A percentile compares a stretch with the other conserved stretches of the same genome.
phyloP scores from a whole-genome alignment of 768 basidiomycete species.

The Hysterangium stoloniferum region DNA sequence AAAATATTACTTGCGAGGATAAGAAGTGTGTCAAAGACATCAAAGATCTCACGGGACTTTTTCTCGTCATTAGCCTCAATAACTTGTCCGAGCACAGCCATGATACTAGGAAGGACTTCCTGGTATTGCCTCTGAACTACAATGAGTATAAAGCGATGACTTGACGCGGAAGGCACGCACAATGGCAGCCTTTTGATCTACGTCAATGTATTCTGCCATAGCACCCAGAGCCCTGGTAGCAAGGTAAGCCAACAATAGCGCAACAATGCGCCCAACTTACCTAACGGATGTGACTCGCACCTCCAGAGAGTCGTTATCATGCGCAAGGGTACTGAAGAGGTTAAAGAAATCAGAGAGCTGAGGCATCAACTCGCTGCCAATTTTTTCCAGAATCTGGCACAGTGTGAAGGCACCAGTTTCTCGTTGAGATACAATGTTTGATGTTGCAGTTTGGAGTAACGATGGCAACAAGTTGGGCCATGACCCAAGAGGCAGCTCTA shows the following conservation, averaged over 20 bases:
- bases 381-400: conserved; percentile 84
- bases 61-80: conserved; percentile 74
- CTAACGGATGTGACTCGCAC: conserved; percentile 86
- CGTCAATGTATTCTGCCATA: conserved; percentile 86
- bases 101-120: conserved; percentile 76
- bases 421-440: conserved; percentile 63
- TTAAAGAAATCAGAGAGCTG: conserved; percentile 69
- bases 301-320: conserved; percentile 80
- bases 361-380: conserved; percentile 83
- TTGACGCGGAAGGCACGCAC: conserved; percentile 36
- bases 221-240: conserved; percentile 69
- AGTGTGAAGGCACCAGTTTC: conserved; percentile 90
- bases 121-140: conserved; percentile 72
- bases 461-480: conserved; percentile 90
- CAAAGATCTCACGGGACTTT: conserved; percentile 83
- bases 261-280: conserved; percentile 30
- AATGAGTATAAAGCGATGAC: conserved; percentile 3
- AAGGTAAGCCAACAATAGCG: conserved; percentile 7
- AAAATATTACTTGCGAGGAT: conserved; percentile 57
- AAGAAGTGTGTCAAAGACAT: conserved; percentile 91
- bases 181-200: conserved; percentile 80
- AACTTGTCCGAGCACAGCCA: conserved; percentile 78
- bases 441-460: conserved; percentile 70
- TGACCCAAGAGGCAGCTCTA: conserved; percentile 70
- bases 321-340: conserved; percentile 63